Evolutionary conservation across 148 eudicot genomes (phyloP), one percentile per base, ranked within the genome.

Genomic region (Amaranthus hypochondriacus): DNA sequence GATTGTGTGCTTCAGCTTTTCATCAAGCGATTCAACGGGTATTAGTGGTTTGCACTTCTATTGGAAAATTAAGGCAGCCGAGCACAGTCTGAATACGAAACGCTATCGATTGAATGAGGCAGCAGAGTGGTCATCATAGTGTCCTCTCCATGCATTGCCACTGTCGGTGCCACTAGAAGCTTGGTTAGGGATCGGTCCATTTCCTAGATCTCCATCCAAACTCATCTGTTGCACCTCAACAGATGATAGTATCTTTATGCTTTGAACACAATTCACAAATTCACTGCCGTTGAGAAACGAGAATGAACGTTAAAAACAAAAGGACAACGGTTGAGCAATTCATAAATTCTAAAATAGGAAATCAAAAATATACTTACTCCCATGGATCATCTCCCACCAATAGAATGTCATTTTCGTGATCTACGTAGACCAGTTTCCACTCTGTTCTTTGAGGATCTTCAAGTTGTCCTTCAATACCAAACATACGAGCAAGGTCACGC

Each of bases 301-400:
- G 5, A 28, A 62, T 3, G 5, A 28, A 62, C 2, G 46, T 70
- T 66, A 21, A 55, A 70, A 18, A 71, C n/a, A 21, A 53, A 3
- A 66, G n/a, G 53, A 62, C 43, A 1, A 6, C 4, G 28, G 13
- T n/a, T 9, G 69, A n/a, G 49, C 18, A 46, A 48, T 11, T 50
- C 7, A 47, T n/a, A 72, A 71, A 69, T 66, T 46, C 11, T 7
- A 47, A 5, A 63, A 39, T 5, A 49, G 39, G 48, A 47, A 44
- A 9, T n/a, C 3, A 12, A 1, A 4, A 14, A 4, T 48, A 13
- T 49, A 90, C 98, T 92, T 86, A 95, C 98, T 95, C 98, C 98
- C 98, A 95, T 0, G 98, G 98, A 80, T 95, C 98, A 74, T 95
- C 98, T 59, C 98, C 98, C 57, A 95, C 98, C 43, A 95, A 89